Evolutionary conservation across 148 eudicot genomes (phyloP).

Genomic region (Rhododendron simsii): DNA sequence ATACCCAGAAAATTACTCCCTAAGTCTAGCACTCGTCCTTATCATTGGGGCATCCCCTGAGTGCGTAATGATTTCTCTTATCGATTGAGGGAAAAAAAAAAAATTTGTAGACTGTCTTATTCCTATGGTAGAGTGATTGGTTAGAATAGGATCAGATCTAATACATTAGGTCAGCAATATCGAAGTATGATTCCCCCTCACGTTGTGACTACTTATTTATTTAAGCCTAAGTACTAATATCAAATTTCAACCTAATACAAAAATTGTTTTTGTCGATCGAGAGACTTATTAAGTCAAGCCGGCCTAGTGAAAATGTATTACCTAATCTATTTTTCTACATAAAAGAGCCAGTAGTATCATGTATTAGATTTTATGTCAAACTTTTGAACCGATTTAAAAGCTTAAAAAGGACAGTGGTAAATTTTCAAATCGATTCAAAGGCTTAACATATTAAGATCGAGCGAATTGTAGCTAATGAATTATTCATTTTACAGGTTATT

Average conservation of each 20-base stretch:
- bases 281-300: conserved; percentile 3
- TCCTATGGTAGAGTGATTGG: background rate
- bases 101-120: background rate
- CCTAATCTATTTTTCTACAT: too few species aligned
- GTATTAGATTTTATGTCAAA: background rate
- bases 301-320: background rate
- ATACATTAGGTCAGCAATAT: background rate
- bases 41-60: too few species aligned
- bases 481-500: background rate
- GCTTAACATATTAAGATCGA: background rate
- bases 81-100: too few species aligned
- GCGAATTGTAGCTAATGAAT: background rate
- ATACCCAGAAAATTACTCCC: too few species aligned
- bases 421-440: background rate
- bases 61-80: too few species aligned
- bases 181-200: background rate
- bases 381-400: background rate
- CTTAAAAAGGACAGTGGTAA: background rate
- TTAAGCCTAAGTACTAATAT: background rate
- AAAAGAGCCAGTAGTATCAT: too few species aligned
- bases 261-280: background rate
- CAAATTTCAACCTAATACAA: background rate
- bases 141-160: background rate
- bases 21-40: too few species aligned
- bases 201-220: background rate